These are phyloP conservation scores for Rutidosis leptorrhynchoides DNA, from an alignment of 129 eudicot genomes.

Conservation along the genomic window DNA sequence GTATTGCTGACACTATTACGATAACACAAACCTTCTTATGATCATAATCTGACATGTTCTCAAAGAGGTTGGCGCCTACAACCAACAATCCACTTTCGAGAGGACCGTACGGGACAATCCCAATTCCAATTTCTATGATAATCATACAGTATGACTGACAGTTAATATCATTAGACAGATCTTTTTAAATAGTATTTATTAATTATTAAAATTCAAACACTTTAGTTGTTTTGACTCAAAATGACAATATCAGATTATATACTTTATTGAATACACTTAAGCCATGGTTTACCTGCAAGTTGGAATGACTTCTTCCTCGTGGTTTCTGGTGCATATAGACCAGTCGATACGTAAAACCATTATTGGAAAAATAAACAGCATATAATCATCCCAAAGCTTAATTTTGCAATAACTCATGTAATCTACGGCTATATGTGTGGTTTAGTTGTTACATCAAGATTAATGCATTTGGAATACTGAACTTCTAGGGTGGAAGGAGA, in stretches of 20 bases:
- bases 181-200: no score
- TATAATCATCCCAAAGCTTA: no score
- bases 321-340: slow-evolving; percentile 40
- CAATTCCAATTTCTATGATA: slow-evolving; percentile 44
- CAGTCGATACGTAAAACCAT: slow-evolving; percentile 43
- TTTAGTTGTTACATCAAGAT: no score
- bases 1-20: no score
- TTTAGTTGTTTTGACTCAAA: no score
- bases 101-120: slow-evolving; percentile 47
- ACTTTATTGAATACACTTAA: background rate
- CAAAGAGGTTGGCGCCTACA: slow-evolving; percentile 36
- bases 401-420: no score
- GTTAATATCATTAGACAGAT: no score
- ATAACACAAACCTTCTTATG: slow-evolving; percentile 35
- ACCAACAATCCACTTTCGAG: slow-evolving; percentile 44
- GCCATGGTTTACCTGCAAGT: slow-evolving; percentile 38
- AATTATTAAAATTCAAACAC: no score
- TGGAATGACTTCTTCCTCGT: slow-evolving; percentile 34
- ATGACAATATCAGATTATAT: no score
- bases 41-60: slow-evolving; percentile 21
- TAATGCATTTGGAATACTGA: no score
- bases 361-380: slow-evolving; percentile 45
- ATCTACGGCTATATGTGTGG: no score
- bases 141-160: background rate
- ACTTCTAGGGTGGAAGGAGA: no score